These are phyloP conservation scores for Skeletonema menzelii DNA, from an alignment of 108 stramenopile species.

Conservation along the genomic window DNA sequence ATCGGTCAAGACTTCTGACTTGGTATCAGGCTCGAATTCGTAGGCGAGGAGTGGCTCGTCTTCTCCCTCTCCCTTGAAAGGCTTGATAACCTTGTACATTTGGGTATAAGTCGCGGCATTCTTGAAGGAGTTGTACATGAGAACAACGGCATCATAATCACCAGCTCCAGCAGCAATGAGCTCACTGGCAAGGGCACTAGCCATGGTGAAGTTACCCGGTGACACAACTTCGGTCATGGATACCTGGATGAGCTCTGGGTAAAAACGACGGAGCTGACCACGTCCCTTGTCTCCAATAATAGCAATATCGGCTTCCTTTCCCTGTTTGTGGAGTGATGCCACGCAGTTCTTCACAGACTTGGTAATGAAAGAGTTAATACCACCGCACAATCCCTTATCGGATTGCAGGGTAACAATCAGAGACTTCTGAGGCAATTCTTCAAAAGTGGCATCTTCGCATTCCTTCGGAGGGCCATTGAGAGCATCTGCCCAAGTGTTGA, in stretches of 20 bases:
- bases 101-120: constrained; percentile 87
- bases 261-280: constrained; percentile 80
- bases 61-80: constrained; percentile 67
- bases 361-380: constrained; percentile 95
- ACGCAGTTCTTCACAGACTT: constrained; percentile 71
- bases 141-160: constrained; percentile 83
- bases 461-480: constrained; percentile 56
- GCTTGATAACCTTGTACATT: constrained; percentile 84
- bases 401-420: constrained; percentile 93
- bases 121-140: constrained; percentile 85
- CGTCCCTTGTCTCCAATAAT: constrained; percentile 99
- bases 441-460: constrained; percentile 70
- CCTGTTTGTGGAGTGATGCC: constrained; percentile 59
- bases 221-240: constrained; percentile 75
- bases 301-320: constrained; percentile 88
- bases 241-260: constrained; percentile 63
- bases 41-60: constrained; percentile 82
- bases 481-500: constrained; percentile 79
- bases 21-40: constrained; percentile 96
- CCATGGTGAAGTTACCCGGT: constrained; percentile 83
- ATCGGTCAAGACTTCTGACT: constrained; percentile 91
- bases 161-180: constrained; percentile 73
- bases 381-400: constrained; percentile 99
- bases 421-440: constrained; percentile 85
- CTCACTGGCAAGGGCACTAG: constrained; percentile 82